Evolutionary conservation across 2,329 filamentous ascomycete genomes (phyloP), one percentile per base, ranked within the genome.

Genomic region (Colletotrichum cereale): DNA sequence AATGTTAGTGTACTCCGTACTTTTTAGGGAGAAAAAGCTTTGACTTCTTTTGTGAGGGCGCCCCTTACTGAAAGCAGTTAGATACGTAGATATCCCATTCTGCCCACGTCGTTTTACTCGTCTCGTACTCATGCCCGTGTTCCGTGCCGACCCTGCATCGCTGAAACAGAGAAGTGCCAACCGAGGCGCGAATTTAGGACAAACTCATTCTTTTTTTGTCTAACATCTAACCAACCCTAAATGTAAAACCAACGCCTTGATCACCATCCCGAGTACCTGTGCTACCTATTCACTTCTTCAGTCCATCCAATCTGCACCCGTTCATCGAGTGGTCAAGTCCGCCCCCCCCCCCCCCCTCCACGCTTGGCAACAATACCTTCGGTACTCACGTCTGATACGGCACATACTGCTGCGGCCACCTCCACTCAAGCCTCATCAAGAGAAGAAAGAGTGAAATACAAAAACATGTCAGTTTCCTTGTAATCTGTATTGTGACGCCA

Each of bases 401-500:
- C 58, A 36, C 38, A n/a, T 21, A 16, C 21, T n/a, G n/a, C 31
- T 18, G 40, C 31, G 18, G 40, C 52, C 10, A 24, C 38, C 42
- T 40, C 34, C 18, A 50, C 24, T 16, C 29, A 66, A 50, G 40
- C 44, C 50, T 57, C 21, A 36, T 38, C 14, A 5, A 5, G 53
- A 58, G n/a, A n/a, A 58, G 24, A 29, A 36, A 11, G 21, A 65
- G 44, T 38, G 58, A 62, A 50, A 47, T 62, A 62, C 61, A 40
- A 53, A 53, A 63, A 63, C 44, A 66, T 58, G 47, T 62, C 65
- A 60, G 47, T 68, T 71, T 58, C 68, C 68, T 68, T 68, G 44
- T 68, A 68, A 53, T 68, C 65, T 71, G 68, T 71, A 57, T 61
- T 66, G 40, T 56, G 66, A 66, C 70, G 66, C 66, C 66, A 66